These are phyloP conservation scores for Nitzschia inconspicua DNA, from an alignment of 108 stramenopile genomes.

Conservation along the genomic window DNA sequence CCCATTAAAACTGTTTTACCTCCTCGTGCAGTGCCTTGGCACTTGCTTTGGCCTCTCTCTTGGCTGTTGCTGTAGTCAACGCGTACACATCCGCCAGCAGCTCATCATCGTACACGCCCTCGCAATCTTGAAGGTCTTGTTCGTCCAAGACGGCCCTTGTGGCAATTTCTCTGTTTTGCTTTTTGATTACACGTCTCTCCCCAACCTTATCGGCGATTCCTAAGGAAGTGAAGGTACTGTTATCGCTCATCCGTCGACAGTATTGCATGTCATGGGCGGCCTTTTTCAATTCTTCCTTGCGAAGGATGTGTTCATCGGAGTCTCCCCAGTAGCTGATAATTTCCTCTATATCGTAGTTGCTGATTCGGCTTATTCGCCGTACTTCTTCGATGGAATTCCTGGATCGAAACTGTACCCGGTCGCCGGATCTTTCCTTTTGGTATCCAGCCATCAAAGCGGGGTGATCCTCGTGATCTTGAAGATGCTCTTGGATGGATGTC, in stretches of 20 bases:
- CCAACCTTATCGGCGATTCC: conserved; percentile 33
- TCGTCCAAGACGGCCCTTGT: conserved; percentile 31
- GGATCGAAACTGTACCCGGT: conserved; percentile 12
- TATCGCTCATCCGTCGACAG: conserved; percentile 21
- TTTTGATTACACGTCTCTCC: conserved; percentile 14
- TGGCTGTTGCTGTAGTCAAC: conserved; percentile 4
- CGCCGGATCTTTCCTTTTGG: neutral
- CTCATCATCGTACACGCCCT: conserved; percentile 29
- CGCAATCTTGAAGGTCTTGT: conserved; percentile 25
- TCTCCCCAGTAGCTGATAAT: conserved; percentile 32
- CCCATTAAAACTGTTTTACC: neutral
- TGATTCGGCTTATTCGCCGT: conserved; percentile 20
- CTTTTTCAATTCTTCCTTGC: conserved; percentile 24
- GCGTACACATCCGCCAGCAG: conserved; percentile 28
- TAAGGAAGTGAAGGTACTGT: conserved; percentile 18
- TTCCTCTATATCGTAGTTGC: conserved; percentile 26
- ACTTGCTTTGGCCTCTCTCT: conserved; percentile 20
- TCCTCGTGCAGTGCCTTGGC: conserved; percentile 12
- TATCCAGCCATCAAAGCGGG: too few relatives aligned
- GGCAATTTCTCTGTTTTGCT: conserved; percentile 6
- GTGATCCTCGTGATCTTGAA: too few relatives aligned
- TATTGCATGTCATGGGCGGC: conserved; percentile 16
- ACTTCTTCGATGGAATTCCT: conserved; percentile 17
- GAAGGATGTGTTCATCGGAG: conserved; percentile 13
- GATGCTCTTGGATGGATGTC: too few relatives aligned